phyloP scores from a whole-genome alignment of 2,329 filamentous ascomycete genomes.

The Keithomyces neogunnii region DNA sequence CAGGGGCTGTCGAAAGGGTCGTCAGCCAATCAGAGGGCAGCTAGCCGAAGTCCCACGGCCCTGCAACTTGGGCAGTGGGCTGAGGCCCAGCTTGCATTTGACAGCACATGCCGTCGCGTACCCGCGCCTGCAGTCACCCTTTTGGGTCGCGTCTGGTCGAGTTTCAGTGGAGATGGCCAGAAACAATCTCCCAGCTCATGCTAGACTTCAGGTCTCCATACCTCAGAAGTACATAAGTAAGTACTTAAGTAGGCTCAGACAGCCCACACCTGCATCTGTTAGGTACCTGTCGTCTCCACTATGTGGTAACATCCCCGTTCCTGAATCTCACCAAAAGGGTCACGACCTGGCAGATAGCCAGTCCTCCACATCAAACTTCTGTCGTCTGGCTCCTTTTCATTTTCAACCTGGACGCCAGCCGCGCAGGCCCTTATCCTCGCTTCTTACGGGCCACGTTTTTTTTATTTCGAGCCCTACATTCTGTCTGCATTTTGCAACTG shows the following conservation, averaged over 20 bases:
- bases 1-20: not conserved
- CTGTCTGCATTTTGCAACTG: not conserved
- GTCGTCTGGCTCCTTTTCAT: not conserved
- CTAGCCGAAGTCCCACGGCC: no score
- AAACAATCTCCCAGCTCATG: no score
- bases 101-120: not conserved
- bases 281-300: no score
- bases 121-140: not conserved
- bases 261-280: no score
- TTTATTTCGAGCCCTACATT: not conserved
- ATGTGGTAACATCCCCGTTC: not conserved
- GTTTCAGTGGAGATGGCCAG: no score
- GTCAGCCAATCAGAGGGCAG: not conserved
- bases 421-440: not conserved
- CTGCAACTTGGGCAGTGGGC: no score
- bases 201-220: no score
- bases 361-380: not conserved
- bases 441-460: not conserved
- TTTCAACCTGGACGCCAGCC: not conserved
- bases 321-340: slow-evolving; percentile 4
- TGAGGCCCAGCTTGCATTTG: not conserved
- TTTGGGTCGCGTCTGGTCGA: not conserved
- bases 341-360: not conserved
- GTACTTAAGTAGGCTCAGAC: no score
- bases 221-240: no score